phyloP scores from a whole-genome alignment of 1,284 basidiomycete species.

The Xanthoconium separans region DNA sequence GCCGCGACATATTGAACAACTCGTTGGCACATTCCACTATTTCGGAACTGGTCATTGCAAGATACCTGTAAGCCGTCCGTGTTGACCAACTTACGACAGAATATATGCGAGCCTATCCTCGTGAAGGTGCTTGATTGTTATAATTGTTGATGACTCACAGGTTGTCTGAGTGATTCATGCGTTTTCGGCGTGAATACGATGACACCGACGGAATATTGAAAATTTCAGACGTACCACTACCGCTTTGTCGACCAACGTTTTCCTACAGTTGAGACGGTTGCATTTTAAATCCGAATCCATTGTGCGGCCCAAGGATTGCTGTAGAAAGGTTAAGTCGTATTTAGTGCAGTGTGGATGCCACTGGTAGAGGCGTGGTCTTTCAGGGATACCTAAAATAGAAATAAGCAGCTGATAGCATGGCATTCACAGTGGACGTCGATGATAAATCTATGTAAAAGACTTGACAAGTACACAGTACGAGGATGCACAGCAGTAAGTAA shows the following conservation, averaged over 20 bases:
- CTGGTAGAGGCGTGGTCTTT: not conserved
- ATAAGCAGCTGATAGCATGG: not conserved
- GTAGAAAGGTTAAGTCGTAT: not conserved
- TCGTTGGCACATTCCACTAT: constrained; percentile 83
- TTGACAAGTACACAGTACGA: constrained; percentile 29
- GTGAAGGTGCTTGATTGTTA: constrained; percentile 18
- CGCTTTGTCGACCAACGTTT: constrained; percentile 66
- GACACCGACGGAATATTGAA: constrained; percentile 15
- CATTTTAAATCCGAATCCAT: constrained; percentile 63
- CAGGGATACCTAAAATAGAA: constrained; percentile 15
- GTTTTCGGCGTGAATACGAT: constrained; percentile 1
- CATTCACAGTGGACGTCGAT: not conserved
- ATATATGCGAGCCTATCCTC: constrained; percentile 70
- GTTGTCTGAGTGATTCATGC: constrained; percentile 38
- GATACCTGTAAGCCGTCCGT: not conserved
- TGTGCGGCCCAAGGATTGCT: not conserved
- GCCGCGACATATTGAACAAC: constrained; percentile 68
- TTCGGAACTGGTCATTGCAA: constrained; percentile 5
- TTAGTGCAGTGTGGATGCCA: not conserved
- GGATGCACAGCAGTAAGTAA: constrained; percentile 23
- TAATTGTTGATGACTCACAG: constrained; percentile 38
- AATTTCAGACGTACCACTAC: constrained; percentile 64
- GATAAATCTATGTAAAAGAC: constrained; percentile 18
- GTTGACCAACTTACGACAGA: constrained; percentile 56
- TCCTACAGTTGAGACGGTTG: constrained; percentile 71